A percentile compares a stretch with the other conserved stretches of the same genome.
Evolutionary conservation across 257 asterid genomes (phyloP).

Genomic region (Nicotiana paniculata): DNA sequence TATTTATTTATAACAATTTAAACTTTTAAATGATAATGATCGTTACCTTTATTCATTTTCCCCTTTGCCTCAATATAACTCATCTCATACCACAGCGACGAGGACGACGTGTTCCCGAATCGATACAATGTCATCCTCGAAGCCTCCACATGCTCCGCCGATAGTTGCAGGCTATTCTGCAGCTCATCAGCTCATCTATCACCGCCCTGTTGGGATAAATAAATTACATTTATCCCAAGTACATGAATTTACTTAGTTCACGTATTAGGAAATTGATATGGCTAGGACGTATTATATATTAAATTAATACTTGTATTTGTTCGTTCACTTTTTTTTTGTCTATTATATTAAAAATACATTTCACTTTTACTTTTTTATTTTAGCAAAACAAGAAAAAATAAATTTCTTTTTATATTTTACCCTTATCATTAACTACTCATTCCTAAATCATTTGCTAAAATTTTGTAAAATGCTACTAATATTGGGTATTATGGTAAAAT

Average conservation of each 20-base stretch:
- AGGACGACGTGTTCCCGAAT: slow-evolving; percentile 66
- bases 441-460: no score
- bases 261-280: no score
- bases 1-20: neutral
- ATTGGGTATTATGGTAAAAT: no score
- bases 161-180: slow-evolving; percentile 45
- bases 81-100: slow-evolving; percentile 68
- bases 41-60: slow-evolving; percentile 42
- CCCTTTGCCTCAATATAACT: slow-evolving; percentile 66
- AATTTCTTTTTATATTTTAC: no score
- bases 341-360: no score
- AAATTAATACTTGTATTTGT: no score
- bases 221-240: neutral
- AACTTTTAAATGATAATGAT: neutral
- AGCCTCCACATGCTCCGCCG: slow-evolving; percentile 60
- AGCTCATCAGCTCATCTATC: slow-evolving; percentile 30
- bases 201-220: slow-evolving; percentile 32
- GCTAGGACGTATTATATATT: no score
- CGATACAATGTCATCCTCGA: slow-evolving; percentile 59
- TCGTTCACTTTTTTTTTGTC: no score
- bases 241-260: neutral
- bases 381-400: no score
- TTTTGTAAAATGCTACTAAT: no score
- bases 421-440: no score
- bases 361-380: no score